Base-by-base conservation (phyloP, 1,284 basidiomycete species). In the Cutaneotrichosporon sp. region DNA sequence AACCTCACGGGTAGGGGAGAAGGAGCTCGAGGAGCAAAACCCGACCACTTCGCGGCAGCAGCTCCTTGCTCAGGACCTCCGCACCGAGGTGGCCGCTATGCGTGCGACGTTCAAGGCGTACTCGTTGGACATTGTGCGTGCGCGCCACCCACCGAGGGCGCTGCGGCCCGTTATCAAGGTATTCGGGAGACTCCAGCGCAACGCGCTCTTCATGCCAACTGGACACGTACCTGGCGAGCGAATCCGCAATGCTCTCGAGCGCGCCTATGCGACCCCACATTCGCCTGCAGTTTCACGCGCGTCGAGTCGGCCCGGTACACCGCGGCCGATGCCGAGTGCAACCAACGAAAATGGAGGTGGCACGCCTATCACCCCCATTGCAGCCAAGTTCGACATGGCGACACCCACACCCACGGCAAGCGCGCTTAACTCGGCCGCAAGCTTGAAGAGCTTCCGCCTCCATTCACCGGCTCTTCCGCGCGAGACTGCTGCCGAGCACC, bases 221-320 rank as follows among this genome's bases (percentile, higher is more conserved):
- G 74, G 72, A 47, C 76, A 78, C 60, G 71, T 75, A 0, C 76
- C 78, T 0, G 78, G 78, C 1, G 76, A 77, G 53, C 65, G 78
- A 9, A 78, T 80, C 47, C 68, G 72, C 36, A 67, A 68, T 0
- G 78, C 78, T 1, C 60, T 80, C 18, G 66, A 73, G 18, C 70
- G 71, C 34, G 68, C 70, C 1, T 64, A 64, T 18, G 71, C 61
- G 0, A 62, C 64, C 1, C 67, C 67, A 1, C 16, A 50, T 9
- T 53, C 58, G 22, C 58, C 58, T 6, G 47, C 31, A 8, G 47
- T 14, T 4, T 51, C 47, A 8, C 30, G 40, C 42, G 36, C 6
- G 26, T 42, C 50, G 21, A 60, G 58, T 16, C 49, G 49, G 5
- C 34, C 30, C 34, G 26, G 34, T 21, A 53, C 58, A 11, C 58